phyloP scores from a whole-genome alignment of 129 eudicot genomes.

The Erigeron canadensis region DNA sequence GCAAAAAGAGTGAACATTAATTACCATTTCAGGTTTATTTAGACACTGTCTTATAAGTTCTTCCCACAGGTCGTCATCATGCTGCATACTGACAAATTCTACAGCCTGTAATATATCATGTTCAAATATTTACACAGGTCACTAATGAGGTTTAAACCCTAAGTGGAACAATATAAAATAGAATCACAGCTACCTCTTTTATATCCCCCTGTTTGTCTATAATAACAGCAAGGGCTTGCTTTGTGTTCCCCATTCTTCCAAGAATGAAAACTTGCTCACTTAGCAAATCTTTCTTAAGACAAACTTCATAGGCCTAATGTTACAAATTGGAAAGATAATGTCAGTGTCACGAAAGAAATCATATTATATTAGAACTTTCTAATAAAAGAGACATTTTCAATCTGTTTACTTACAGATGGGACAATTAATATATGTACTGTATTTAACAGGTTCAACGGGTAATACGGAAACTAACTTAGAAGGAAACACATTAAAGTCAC shows the following conservation, averaged over 20 bases:
- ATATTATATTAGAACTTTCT: not conserved
- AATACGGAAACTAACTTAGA: not conserved
- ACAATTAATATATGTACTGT: no score
- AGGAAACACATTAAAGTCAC: not conserved
- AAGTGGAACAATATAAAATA: not conserved
- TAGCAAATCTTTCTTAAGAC: conserved; percentile 65
- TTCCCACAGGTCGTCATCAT: conserved; percentile 98
- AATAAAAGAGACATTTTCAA: not conserved
- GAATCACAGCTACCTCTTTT: conserved; percentile 57
- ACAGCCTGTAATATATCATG: conserved; percentile 60
- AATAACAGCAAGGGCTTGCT: conserved; percentile 87
- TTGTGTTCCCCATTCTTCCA: conserved; percentile 94
- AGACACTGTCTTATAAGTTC: conserved; percentile 85
- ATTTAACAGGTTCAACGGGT: not conserved
- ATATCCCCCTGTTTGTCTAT: conserved; percentile 82
- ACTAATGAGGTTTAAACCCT: not conserved
- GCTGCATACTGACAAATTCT: conserved; percentile 91
- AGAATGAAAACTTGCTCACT: conserved; percentile 92
- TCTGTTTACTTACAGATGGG: not conserved
- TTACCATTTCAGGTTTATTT: conserved; percentile 98
- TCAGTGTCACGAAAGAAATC: conserved; percentile 14
- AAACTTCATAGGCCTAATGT: conserved; percentile 88
- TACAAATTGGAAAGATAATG: conserved; percentile 20
- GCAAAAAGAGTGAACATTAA: conserved; percentile 9
- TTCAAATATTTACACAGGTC: conserved; percentile 12